Evolutionary conservation across 495 filamentous ascomycete genomes (phyloP).

Genomic region (Neurospora sp.): DNA sequence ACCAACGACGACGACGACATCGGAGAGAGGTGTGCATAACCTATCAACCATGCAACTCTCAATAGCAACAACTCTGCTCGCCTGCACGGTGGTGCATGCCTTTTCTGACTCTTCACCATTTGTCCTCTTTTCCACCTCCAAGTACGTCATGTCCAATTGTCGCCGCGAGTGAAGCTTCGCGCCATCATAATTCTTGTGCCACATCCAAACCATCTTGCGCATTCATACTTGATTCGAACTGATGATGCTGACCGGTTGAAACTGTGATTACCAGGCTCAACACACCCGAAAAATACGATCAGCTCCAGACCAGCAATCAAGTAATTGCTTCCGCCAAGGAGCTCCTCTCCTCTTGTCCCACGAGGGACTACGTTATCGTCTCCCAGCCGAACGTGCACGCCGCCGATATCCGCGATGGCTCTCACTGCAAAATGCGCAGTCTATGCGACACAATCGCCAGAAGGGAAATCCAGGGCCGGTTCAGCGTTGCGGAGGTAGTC

Average conservation of each 20-base stretch:
- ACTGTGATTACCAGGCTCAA: conserved; percentile 19
- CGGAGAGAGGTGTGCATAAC: conserved; percentile 5
- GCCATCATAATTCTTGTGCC: neutral
- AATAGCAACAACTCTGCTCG: conserved; percentile 49
- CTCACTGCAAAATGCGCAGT: conserved; percentile 19
- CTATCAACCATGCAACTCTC: conserved; percentile 49
- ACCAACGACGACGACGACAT: conserved; percentile 5
- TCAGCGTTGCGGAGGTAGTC: conserved; percentile 49
- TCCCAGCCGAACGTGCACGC: conserved; percentile 68
- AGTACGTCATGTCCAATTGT: conserved; percentile 42
- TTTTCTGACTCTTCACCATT: conserved; percentile 83
- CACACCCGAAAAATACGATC: conserved; percentile 15
- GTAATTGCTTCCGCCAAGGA: conserved; percentile 31
- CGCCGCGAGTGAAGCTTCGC: neutral
- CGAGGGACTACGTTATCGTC: conserved; percentile 70
- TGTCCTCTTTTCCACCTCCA: conserved; percentile 67
- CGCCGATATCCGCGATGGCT: conserved; percentile 44
- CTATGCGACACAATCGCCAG: conserved; percentile 19
- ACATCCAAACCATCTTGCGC: neutral
- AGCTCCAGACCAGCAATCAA: conserved; percentile 35
- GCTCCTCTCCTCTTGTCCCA: conserved; percentile 56
- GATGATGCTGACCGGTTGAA: conserved; percentile 7
- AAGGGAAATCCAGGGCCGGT: conserved; percentile 13
- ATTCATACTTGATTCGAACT: neutral
- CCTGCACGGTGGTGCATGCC: conserved; percentile 52